Conservation (phyloP, 441 rosid species). For the Croton laevigatus region DNA sequence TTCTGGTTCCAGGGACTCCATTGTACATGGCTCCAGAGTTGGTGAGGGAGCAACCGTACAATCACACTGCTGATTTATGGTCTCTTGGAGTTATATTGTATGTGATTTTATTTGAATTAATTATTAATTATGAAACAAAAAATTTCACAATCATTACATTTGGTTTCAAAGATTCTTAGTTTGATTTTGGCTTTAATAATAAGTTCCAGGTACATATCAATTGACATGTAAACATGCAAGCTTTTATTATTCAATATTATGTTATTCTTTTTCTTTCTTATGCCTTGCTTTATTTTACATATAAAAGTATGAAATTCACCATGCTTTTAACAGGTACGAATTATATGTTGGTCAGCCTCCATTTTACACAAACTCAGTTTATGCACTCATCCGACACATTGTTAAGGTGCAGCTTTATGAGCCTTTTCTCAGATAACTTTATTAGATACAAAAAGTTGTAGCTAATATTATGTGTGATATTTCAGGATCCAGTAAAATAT, state of each 20-base stretch:
- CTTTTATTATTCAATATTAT: neutral
- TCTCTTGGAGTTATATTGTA: slow-evolving; percentile 99
- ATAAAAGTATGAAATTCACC: slow-evolving; percentile 21
- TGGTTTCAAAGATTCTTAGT: neutral
- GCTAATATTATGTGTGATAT: slow-evolving; percentile 35
- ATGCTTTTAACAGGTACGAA: slow-evolving; percentile 66
- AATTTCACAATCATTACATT: neutral
- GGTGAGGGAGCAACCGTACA: slow-evolving; percentile 96
- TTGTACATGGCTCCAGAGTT: slow-evolving; percentile 99
- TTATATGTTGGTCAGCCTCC: slow-evolving; percentile 98
- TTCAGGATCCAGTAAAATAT: slow-evolving; percentile 95
- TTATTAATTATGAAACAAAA: neutral
- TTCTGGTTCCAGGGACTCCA: slow-evolving; percentile 68
- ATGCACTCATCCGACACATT: slow-evolving; percentile 95
- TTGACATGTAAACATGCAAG: too few species aligned
- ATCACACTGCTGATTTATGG: slow-evolving; percentile 98
- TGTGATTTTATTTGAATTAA: slow-evolving; percentile 20
- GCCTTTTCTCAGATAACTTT: slow-evolving; percentile 3
- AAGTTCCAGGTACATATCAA: neutral
- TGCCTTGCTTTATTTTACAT: slow-evolving; percentile 5
- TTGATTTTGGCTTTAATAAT: neutral
- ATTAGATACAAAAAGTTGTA: slow-evolving; percentile 22
- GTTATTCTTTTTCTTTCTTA: neutral
- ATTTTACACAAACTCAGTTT: slow-evolving; percentile 95
- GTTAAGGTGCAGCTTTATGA: slow-evolving; percentile 61